Percentiles rank a stretch among this genome's conserved stretches.
These are phyloP conservation scores for Lonicera japonica DNA, from an alignment of 129 eudicot species.

Conservation along the genomic window DNA sequence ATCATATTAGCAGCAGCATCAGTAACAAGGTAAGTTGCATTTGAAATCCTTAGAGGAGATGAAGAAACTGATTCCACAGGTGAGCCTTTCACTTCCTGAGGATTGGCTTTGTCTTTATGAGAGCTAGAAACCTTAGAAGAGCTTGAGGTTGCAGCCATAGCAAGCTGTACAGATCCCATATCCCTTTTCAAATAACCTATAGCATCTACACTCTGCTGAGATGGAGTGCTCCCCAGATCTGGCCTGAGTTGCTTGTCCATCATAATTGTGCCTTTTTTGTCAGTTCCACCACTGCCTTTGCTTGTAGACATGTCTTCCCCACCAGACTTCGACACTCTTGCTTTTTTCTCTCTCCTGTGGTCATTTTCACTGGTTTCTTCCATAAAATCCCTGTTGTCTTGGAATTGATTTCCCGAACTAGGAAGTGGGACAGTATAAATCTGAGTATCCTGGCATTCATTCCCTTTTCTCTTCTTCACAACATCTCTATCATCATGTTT, in stretches of 20 bases:
- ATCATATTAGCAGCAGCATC: too few species aligned
- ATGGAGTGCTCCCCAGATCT: slow-evolving; percentile 12
- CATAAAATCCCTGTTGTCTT: slow-evolving; percentile 12
- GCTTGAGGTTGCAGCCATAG: slow-evolving; percentile 86
- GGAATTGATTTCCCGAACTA: too few species aligned
- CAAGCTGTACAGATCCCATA: slow-evolving; percentile 27
- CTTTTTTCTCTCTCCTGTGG: slow-evolving; percentile 51
- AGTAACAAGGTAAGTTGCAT: too few species aligned
- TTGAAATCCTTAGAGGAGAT: slow-evolving; percentile 62
- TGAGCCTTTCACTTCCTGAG: slow-evolving; percentile 57
- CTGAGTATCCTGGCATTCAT: slow-evolving; percentile 24
- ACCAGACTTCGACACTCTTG: slow-evolving; percentile 47
- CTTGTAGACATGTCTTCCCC: slow-evolving; percentile 45
- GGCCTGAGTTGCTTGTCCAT: slow-evolving; percentile 29
- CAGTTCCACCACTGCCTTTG: slow-evolving; percentile 35
- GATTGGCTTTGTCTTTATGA: slow-evolving; percentile 46
- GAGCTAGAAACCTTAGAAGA: slow-evolving; percentile 96
- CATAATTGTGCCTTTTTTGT: slow-evolving; percentile 20
- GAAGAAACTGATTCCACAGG: slow-evolving; percentile 96
- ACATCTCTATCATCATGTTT: slow-evolving; percentile 25
- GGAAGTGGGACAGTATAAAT: slow-evolving; percentile 6
- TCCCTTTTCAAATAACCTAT: slow-evolving; percentile 39
- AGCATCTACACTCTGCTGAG: slow-evolving; percentile 23
- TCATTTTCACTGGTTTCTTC: slow-evolving; percentile 39
- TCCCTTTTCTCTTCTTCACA: slow-evolving; percentile 56